phyloP scores from a whole-genome alignment of 2,329 filamentous ascomycete genomes.

The Fusarium sp. region DNA sequence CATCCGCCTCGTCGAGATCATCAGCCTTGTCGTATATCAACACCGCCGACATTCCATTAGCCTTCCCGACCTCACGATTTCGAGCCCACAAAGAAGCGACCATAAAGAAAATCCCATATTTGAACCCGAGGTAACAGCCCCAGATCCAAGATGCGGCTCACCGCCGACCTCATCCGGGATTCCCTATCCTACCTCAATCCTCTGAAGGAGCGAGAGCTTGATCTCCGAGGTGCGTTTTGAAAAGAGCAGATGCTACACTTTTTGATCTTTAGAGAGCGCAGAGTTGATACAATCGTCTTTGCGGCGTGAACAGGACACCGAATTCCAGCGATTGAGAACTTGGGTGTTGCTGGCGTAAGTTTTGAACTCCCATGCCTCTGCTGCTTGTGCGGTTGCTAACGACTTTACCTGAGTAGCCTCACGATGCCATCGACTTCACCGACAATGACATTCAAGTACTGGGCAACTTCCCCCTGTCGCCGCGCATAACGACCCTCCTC shows the following conservation, averaged over 20 bases:
- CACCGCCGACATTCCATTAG: conserved; percentile 21
- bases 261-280: conserved; percentile 65
- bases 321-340: conserved; percentile 96
- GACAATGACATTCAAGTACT: conserved; percentile 95
- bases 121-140: conserved; percentile 45
- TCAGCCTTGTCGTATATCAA: conserved; percentile 50
- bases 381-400: conserved; percentile 11
- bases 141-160: conserved; percentile 82
- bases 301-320: conserved; percentile 84
- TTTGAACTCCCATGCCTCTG: conserved; percentile 7
- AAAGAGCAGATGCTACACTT: conserved; percentile 98
- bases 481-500: conserved; percentile 87
- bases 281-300: conserved; percentile 79
- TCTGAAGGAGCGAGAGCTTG: conserved; percentile 97
- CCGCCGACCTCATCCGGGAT: conserved; percentile 90
- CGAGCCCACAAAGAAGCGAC: neutral
- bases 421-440: conserved; percentile 97
- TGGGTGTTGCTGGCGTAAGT: conserved; percentile 92
- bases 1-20: conserved; percentile 47
- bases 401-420: conserved; percentile 70
- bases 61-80: conserved; percentile 1
- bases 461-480: conserved; percentile 92
- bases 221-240: conserved; percentile 96
- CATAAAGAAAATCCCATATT: neutral
- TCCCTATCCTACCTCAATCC: conserved; percentile 99